Evolutionary conservation across 306 rosid genomes (phyloP), one percentile per base, ranked within the genome.

Genomic region (Malus orientalis): DNA sequence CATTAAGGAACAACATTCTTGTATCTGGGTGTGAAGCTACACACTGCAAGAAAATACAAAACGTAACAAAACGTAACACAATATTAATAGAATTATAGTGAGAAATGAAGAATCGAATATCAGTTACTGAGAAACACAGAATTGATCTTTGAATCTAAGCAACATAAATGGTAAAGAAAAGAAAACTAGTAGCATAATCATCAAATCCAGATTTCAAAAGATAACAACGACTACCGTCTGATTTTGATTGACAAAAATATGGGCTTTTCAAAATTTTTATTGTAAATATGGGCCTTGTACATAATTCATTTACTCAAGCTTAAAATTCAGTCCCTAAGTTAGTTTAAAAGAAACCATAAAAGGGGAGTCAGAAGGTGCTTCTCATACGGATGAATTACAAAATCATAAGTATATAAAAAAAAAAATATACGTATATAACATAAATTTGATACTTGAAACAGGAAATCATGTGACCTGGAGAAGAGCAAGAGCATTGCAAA

Each of bases 11-110:
- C 81, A 83, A 69, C 89, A 90, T 87, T 85, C 93, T 89, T 73
- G 98, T 94, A 23, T 90, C 91, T 19, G 93, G 89, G 78, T 94
- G 95, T 78, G 98, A 90, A n/a, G 98, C 98, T 73, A 90, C 95
- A 44, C 94, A 90, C 96, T 94, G 88, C 63, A 76, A 75, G 79
- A 85, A 60, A 62, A 76, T 13, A 55, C 23, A 73, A 61, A 27
- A 67, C n/a, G 19, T 38, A 40, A 55, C 23, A 73, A 61, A 27
- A 67, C n/a, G 19, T 38, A 40, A 78, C 11, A 76, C 55, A 81
- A 59, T 69, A 67, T 33, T 55, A 57, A 62, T 63, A 63, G 59
- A 47, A 47, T 19, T 38, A 30, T 59, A 44, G 58, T 45, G 47
- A 49, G 40, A 74, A 38, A 38, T 38, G 42, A 38, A 18, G 16